A percentile compares a stretch with the other conserved stretches of the same genome.
These are phyloP conservation scores for Colletotrichum incanum DNA, from an alignment of 2,329 filamentous ascomycete species.

Conservation along the genomic window DNA sequence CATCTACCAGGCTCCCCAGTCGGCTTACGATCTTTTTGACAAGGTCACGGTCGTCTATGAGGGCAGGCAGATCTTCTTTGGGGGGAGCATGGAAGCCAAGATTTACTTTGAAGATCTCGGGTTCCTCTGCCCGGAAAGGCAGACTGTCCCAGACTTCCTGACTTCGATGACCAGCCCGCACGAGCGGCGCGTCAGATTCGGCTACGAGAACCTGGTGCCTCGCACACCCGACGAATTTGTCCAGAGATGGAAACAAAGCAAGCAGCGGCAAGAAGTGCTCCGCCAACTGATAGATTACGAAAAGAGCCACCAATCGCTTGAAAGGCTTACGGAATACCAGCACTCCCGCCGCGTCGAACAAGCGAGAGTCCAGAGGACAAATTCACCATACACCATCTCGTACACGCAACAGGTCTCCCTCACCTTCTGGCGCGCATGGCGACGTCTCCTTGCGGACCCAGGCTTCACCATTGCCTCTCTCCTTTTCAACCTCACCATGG, in stretches of 20 bases:
- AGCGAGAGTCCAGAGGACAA: conserved; percentile 71
- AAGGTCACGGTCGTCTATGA: conserved; percentile 79
- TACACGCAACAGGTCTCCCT: conserved; percentile 78
- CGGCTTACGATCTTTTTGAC: conserved; percentile 65
- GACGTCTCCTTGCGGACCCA: conserved; percentile 75
- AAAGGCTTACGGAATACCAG: neutral
- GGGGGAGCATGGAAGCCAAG: conserved; percentile 69
- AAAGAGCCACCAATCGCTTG: conserved; percentile 39
- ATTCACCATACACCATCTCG: conserved; percentile 82
- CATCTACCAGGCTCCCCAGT: conserved; percentile 43
- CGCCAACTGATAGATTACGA: conserved; percentile 59
- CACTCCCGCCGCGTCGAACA: conserved; percentile 61
- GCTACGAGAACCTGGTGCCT: conserved; percentile 71
- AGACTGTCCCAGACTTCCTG: conserved; percentile 81
- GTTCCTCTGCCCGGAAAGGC: conserved; percentile 66
- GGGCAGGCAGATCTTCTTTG: conserved; percentile 78
- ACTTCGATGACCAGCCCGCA: conserved; percentile 77
- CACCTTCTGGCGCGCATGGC: conserved; percentile 73
- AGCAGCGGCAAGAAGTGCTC: conserved; percentile 72
- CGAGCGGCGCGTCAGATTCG: conserved; percentile 72
- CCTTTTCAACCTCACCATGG: conserved; percentile 58
- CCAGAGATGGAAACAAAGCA: conserved; percentile 75
- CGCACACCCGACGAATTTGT: conserved; percentile 79
- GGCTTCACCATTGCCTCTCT: conserved; percentile 58
- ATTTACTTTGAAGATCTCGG: conserved; percentile 74